A percentile compares a stretch with the other conserved stretches of the same genome.
phyloP scores from a whole-genome alignment of 1,284 basidiomycete genomes.

The Sanghuangporus baumii region DNA sequence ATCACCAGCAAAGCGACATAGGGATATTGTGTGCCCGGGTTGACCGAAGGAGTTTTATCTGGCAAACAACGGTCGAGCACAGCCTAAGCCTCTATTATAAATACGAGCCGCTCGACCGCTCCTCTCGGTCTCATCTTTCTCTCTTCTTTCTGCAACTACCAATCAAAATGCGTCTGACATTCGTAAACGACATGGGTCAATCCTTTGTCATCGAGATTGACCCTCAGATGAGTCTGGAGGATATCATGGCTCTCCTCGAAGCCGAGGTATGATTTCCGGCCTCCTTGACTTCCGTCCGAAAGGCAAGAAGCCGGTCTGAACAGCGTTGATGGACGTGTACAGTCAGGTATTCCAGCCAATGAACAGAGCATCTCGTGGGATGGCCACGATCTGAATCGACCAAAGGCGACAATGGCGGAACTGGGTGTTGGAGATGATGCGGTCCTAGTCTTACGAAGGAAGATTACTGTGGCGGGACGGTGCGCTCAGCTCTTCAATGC shows the following conservation, averaged over 20 bases:
- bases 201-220: constrained; percentile 80
- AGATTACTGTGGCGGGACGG: constrained; percentile 56
- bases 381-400: constrained; percentile 55
- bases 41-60: not conserved
- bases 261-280: constrained; percentile 62
- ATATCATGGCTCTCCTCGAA: constrained; percentile 84
- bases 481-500: constrained; percentile 30
- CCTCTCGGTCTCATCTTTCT: not conserved
- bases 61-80: not conserved
- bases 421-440: constrained; percentile 58
- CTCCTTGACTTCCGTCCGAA: constrained; percentile 4
- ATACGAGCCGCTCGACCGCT: not conserved
- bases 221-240: constrained; percentile 81
- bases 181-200: constrained; percentile 73
- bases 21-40: not conserved
- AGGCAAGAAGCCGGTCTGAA: not conserved
- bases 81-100: not conserved
- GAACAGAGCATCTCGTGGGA: constrained; percentile 71
- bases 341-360: constrained; percentile 64
- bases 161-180: constrained; percentile 70
- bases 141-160: constrained; percentile 12
- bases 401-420: constrained; percentile 59
- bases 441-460: constrained; percentile 64
- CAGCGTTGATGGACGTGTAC: constrained; percentile 4
- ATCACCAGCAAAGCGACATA: not conserved